Conservation (phyloP, 1,139 yeast species). For the Magnusiomyces magnusii region DNA sequence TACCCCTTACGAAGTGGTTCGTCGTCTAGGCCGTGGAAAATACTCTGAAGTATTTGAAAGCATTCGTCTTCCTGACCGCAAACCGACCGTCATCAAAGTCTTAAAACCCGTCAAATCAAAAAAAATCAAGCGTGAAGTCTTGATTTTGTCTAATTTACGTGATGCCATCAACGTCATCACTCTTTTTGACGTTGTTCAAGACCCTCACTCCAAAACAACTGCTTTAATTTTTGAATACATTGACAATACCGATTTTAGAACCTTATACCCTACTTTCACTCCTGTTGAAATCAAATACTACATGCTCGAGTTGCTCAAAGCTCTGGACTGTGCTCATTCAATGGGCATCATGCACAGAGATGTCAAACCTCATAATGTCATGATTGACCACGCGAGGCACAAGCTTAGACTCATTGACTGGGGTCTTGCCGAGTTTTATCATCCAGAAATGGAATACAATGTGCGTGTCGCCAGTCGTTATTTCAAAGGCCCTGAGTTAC, state of each 20-base stretch:
- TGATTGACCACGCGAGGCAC: constrained; percentile 77
- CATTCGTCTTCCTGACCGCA: constrained; percentile 36
- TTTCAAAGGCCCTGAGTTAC: constrained; percentile 88
- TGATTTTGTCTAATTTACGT: constrained; percentile 72
- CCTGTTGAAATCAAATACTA: constrained; percentile 73
- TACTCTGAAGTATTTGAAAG: constrained; percentile 89
- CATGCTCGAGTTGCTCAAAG: constrained; percentile 75
- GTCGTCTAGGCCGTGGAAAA: constrained; percentile 88
- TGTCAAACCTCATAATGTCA: constrained; percentile 93
- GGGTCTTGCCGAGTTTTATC: constrained; percentile 96
- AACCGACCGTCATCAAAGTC: constrained; percentile 64
- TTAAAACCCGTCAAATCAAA: constrained; percentile 89
- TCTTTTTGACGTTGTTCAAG: constrained; percentile 73
- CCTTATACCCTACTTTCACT: constrained; percentile 74
- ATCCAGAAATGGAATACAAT: constrained; percentile 83
- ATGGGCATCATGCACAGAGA: constrained; percentile 97
- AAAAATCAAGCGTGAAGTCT: constrained; percentile 86
- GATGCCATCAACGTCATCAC: constrained; percentile 75
- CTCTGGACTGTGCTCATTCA: constrained; percentile 84
- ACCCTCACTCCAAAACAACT: constrained; percentile 76
- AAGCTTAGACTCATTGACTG: constrained; percentile 78
- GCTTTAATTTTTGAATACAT: constrained; percentile 83
- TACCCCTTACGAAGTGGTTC: constrained; percentile 70
- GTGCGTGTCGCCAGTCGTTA: constrained; percentile 93
- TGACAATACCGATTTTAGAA: constrained; percentile 77